Percentiles rank a stretch among this genome's conserved stretches.
Evolutionary conservation across 2,329 filamentous ascomycete genomes (phyloP).

Genomic region (Myriosclerotinia scirpicola): DNA sequence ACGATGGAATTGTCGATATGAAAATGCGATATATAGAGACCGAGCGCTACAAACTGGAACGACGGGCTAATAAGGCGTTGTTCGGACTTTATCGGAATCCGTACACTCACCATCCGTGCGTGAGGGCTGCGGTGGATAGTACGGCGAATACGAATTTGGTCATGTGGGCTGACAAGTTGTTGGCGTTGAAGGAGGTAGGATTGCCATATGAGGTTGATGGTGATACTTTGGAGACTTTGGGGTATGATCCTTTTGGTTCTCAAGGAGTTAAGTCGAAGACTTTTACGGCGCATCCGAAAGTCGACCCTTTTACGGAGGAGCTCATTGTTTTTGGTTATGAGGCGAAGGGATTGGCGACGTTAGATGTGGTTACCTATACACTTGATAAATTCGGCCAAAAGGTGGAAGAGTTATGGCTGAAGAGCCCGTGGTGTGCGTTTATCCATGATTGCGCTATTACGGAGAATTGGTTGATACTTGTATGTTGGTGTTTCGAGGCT

Average conservation of each 20-base stretch:
- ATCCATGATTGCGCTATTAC: constrained; percentile 52
- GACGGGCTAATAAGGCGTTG: constrained; percentile 37
- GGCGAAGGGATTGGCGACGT: constrained; percentile 47
- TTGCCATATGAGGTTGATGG: constrained; percentile 52
- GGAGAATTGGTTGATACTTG: constrained; percentile 42
- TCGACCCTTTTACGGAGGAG: constrained; percentile 51
- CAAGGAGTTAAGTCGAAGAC: constrained; percentile 46
- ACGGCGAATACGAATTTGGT: constrained; percentile 55
- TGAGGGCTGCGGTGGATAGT: constrained; percentile 1
- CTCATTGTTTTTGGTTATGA: constrained; percentile 55
- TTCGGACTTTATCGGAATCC: constrained; percentile 14
- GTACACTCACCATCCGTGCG: constrained; percentile 13
- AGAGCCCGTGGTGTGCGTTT: constrained; percentile 51
- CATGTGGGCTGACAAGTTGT: constrained; percentile 54
- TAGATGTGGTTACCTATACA: constrained; percentile 49
- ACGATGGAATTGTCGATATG: constrained; percentile 40
- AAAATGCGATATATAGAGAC: constrained; percentile 39
- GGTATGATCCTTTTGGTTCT: constrained; percentile 50
- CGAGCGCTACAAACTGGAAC: constrained; percentile 36
- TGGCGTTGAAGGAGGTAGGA: constrained; percentile 54
- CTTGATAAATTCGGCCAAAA: constrained; percentile 46
- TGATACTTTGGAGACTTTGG: constrained; percentile 50
- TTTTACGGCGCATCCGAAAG: constrained; percentile 54
- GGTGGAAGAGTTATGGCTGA: constrained; percentile 49
- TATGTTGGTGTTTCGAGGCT: constrained; percentile 42